These are phyloP conservation scores for Solanum virginianum DNA, from an alignment of 257 asterid genomes.

Conservation along the genomic window DNA sequence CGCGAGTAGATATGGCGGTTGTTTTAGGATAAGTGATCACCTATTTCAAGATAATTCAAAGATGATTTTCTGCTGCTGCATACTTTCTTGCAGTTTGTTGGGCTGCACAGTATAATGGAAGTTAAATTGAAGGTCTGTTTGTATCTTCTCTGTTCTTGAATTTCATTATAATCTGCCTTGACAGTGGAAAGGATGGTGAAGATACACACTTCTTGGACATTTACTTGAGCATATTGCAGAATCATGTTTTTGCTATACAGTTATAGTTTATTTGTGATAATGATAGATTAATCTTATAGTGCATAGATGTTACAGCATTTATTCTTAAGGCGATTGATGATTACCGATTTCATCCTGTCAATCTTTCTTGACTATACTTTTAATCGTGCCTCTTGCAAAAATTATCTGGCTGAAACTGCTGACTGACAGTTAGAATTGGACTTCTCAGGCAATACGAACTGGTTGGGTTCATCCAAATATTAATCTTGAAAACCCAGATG, in stretches of 20 bases:
- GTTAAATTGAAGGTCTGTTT: not conserved
- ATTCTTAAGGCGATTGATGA: not conserved
- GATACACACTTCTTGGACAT: not conserved
- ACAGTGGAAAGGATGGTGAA: not conserved
- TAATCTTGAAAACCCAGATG: slow-evolving; percentile 34
- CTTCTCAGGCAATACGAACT: slow-evolving; percentile 29
- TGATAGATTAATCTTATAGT: not conserved
- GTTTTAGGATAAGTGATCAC: not conserved
- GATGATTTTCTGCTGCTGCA: not conserved
- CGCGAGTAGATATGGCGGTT: not conserved
- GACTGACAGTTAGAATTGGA: not conserved
- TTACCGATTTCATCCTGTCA: not conserved
- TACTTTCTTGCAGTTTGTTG: not conserved
- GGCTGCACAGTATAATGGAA: not conserved
- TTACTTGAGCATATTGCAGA: not conserved
- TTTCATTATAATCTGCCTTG: not conserved
- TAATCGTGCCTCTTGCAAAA: not conserved
- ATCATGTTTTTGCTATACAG: not conserved
- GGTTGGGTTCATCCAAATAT: slow-evolving; percentile 49
- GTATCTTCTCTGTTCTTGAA: not conserved
- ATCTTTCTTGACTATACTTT: not conserved
- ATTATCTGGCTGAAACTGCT: not conserved
- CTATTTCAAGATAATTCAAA: not conserved
- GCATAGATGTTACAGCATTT: not conserved
- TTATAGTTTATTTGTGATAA: not conserved